Evolutionary conservation across 202 grass and related monocot genomes (phyloP).

Genomic region (Elaeis oleifera): DNA sequence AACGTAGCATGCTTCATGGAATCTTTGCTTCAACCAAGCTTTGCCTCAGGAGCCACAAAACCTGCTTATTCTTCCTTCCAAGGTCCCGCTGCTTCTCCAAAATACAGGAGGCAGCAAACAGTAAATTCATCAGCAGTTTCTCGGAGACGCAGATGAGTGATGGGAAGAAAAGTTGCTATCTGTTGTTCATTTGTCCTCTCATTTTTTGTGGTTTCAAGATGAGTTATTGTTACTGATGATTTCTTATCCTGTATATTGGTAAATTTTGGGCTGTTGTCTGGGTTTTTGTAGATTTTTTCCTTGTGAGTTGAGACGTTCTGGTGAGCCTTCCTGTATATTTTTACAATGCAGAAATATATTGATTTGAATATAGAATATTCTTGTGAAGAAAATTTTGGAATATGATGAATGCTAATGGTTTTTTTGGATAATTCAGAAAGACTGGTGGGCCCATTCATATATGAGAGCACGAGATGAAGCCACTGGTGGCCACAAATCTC

Average conservation of each 20-base stretch:
- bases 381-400: too few relatives aligned
- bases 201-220: not conserved
- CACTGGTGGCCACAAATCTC: too few relatives aligned
- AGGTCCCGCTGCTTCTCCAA: slow-evolving; percentile 49
- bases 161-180: not conserved
- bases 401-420: too few relatives aligned
- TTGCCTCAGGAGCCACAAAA: slow-evolving; percentile 25
- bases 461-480: too few relatives aligned
- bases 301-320: not conserved
- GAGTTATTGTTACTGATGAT: slow-evolving; percentile 23
- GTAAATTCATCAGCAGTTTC: slow-evolving; percentile 51
- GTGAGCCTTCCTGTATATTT: not conserved
- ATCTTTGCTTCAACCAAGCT: slow-evolving; percentile 35
- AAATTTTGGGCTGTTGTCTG: slow-evolving; percentile 54
- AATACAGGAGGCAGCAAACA: slow-evolving; percentile 65
- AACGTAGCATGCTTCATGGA: slow-evolving; percentile 97
- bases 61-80: slow-evolving; percentile 45
- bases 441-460: too few relatives aligned
- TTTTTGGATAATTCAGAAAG: too few relatives aligned
- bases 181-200: not conserved
- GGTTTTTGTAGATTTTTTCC: slow-evolving; percentile 39
- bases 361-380: too few relatives aligned
- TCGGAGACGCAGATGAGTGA: slow-evolving; percentile 54
- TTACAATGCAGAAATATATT: not conserved
- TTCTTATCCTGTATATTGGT: slow-evolving; percentile 38